A percentile compares a stretch with the other conserved stretches of the same genome.
Evolutionary conservation across 805 yeast genomes (phyloP).

Genomic region (Wickerhamiella dianesei): DNA sequence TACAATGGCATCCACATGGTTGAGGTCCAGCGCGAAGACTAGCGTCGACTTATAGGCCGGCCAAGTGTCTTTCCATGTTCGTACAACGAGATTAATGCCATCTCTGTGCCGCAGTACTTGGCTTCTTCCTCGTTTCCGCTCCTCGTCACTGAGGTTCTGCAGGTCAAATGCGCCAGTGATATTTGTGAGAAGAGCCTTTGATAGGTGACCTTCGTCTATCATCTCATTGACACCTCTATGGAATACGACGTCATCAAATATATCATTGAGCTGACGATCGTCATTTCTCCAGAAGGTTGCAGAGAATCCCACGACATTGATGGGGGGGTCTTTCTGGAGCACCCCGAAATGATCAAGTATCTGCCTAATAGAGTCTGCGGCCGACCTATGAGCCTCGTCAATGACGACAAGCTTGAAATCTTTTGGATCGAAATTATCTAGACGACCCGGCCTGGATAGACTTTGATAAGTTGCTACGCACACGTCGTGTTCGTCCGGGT

Average conservation of each 20-base stretch:
- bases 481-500: conserved; percentile 39
- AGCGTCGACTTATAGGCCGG: conserved; percentile 44
- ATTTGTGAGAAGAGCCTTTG: conserved; percentile 52
- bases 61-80: conserved; percentile 36
- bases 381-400: conserved; percentile 91
- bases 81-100: conserved; percentile 35
- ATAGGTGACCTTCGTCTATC: conserved; percentile 55
- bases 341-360: conserved; percentile 44
- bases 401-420: conserved; percentile 62
- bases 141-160: conserved; percentile 32
- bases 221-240: conserved; percentile 52
- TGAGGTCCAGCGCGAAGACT: conserved; percentile 63
- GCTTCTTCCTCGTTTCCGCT: conserved; percentile 39
- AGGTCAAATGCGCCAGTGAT: conserved; percentile 44
- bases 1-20: conserved; percentile 47
- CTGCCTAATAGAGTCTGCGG: conserved; percentile 50
- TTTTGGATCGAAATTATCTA: conserved; percentile 39
- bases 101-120: conserved; percentile 4
- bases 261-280: conserved; percentile 39
- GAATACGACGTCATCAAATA: conserved; percentile 62
- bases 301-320: conserved; percentile 67
- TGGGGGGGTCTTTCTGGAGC: conserved; percentile 16
- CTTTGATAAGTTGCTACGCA: conserved; percentile 70
- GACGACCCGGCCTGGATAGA: conserved; percentile 34
- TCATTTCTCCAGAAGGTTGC: conserved; percentile 82